Percentiles rank a stretch among this genome's conserved stretches.
phyloP scores from a whole-genome alignment of 2,329 filamentous ascomycete species.

The Colletotrichum neosansevieriae region DNA sequence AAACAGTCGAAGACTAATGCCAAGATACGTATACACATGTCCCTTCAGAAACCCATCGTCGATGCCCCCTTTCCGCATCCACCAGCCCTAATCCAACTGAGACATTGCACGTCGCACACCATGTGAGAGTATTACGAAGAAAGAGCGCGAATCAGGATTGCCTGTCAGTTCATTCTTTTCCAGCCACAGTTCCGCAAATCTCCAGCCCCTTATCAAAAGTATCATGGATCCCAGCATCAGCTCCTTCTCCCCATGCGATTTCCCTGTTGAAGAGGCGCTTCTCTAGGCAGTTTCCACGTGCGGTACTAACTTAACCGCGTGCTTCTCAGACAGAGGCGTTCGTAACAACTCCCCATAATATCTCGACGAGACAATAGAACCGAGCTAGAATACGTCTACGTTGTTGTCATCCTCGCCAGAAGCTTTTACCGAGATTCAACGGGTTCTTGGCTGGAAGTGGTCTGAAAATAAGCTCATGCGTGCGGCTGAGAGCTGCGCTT shows the following conservation, averaged over 20 bases:
- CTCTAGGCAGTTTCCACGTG: not conserved
- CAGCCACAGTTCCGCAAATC: conserved; percentile 1
- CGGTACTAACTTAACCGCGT: conserved; percentile 1
- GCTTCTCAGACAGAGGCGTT: not conserved
- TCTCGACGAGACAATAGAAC: not conserved
- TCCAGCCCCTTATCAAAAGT: not conserved
- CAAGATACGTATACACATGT: not conserved
- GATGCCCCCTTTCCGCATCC: not conserved
- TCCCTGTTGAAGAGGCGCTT: not conserved
- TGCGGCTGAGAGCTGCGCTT: too few species aligned
- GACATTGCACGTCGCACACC: conserved; percentile 1
- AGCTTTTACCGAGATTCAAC: conserved; percentile 9
- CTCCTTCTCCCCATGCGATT: not conserved
- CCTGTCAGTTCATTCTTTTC: not conserved
- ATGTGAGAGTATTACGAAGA: conserved; percentile 8
- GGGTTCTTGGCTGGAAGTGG: not conserved
- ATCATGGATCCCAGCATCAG: not conserved
- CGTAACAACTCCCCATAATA: not conserved
- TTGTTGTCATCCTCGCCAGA: conserved; percentile 8
- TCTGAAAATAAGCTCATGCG: too few species aligned
- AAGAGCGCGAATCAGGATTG: not conserved
- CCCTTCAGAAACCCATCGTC: not conserved
- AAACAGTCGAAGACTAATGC: not conserved
- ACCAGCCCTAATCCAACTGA: conserved; percentile 4
- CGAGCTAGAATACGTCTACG: conserved; percentile 2